phyloP scores from a whole-genome alignment of 495 filamentous ascomycete species.

The Daldinia concentrica region DNA sequence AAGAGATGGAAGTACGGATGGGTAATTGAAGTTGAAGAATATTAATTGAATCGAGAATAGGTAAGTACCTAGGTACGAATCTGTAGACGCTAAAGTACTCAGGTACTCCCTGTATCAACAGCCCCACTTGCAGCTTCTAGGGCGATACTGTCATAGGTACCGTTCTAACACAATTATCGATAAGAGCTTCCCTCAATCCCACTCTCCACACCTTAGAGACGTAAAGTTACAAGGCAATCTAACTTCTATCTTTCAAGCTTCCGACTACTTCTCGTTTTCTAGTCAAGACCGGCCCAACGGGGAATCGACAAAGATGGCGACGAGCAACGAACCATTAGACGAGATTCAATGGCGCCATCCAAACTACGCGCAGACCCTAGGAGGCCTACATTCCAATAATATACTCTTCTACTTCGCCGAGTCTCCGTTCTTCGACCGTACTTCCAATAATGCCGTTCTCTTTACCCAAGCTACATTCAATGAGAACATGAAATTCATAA shows the following conservation, averaged over 20 bases:
- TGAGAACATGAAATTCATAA: constrained; percentile 62
- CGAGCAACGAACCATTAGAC: constrained; percentile 68
- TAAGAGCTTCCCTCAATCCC: constrained; percentile 1
- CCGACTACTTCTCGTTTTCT: neutral
- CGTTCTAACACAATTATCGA: neutral
- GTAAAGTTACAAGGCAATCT: neutral
- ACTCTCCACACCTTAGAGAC: neutral
- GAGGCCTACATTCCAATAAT: constrained; percentile 66
- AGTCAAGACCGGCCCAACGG: neutral
- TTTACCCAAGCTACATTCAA: constrained; percentile 80
- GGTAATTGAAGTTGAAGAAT: neutral
- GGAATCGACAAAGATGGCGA: constrained; percentile 41
- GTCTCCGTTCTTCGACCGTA: constrained; percentile 90
- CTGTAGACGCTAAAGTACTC: neutral
- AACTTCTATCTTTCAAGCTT: constrained; percentile 2
- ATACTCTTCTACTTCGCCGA: constrained; percentile 90
- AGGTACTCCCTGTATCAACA: neutral
- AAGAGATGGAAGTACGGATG: neutral
- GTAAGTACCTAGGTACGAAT: neutral
- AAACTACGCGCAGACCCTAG: constrained; percentile 66
- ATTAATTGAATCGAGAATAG: neutral
- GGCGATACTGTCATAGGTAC: neutral
- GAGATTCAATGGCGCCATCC: constrained; percentile 81
- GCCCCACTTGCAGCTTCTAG: neutral
- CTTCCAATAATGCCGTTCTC: constrained; percentile 85